A percentile compares a stretch with the other conserved stretches of the same genome.
Evolutionary conservation across 2,329 filamentous ascomycete genomes (phyloP).

Genomic region (Dichotomopilus funicola): DNA sequence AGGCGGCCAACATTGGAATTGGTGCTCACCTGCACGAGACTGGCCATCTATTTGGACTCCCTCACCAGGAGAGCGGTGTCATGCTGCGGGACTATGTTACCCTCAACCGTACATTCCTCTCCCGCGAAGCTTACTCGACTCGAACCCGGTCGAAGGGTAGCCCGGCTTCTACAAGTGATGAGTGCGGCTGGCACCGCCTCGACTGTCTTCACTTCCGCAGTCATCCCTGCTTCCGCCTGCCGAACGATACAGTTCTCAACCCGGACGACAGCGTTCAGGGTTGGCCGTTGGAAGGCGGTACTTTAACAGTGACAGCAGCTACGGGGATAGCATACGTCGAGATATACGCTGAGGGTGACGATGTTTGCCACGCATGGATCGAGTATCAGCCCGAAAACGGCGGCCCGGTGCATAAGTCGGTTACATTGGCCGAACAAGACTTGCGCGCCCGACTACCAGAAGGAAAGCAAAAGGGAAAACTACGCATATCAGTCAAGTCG

Average conservation of each 20-base stretch:
- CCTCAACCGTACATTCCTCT: slow-evolving; percentile 76
- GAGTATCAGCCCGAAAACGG: slow-evolving; percentile 65
- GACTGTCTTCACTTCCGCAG: slow-evolving; percentile 83
- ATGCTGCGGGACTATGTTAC: slow-evolving; percentile 86
- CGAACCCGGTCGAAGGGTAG: slow-evolving; percentile 79
- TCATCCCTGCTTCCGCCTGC: slow-evolving; percentile 83
- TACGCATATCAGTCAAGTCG: slow-evolving; percentile 70
- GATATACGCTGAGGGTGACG: slow-evolving; percentile 72
- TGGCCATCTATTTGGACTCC: slow-evolving; percentile 83
- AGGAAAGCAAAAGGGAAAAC: slow-evolving; percentile 61
- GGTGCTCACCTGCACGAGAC: slow-evolving; percentile 89
- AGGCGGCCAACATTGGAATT: slow-evolving; percentile 89
- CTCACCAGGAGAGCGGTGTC: slow-evolving; percentile 82
- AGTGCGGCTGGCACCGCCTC: slow-evolving; percentile 86
- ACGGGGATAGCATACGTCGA: slow-evolving; percentile 83
- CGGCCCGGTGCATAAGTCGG: slow-evolving; percentile 57
- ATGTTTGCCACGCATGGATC: slow-evolving; percentile 71
- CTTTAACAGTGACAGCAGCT: slow-evolving; percentile 68
- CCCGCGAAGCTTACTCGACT: slow-evolving; percentile 78
- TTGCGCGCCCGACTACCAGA: slow-evolving; percentile 66
- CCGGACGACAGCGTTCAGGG: slow-evolving; percentile 75
- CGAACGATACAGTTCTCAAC: slow-evolving; percentile 60
- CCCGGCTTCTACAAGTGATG: slow-evolving; percentile 66
- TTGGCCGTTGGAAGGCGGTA: slow-evolving; percentile 74
- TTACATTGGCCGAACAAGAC: slow-evolving; percentile 68